Evolutionary conservation across 352 stramenopile species (phyloP), one percentile per base, ranked within the genome.

Genomic region (Lagenidium giganteum): DNA sequence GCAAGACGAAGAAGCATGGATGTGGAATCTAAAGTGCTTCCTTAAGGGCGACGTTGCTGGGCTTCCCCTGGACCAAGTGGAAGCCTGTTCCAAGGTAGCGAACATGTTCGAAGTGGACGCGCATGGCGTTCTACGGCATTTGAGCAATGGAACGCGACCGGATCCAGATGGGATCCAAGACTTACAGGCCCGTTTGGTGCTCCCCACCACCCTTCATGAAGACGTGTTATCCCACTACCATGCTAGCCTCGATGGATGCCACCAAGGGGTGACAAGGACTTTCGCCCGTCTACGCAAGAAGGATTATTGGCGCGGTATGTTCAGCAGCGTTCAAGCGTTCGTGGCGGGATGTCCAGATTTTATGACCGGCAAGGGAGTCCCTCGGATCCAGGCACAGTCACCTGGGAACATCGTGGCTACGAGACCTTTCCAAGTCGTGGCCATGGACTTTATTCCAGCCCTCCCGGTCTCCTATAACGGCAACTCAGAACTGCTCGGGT

Each of bases 181-280:
- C n/a, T n/a, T n/a, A n/a, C n/a, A n/a, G n/a, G n/a, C n/a, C n/a
- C n/a, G n/a, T n/a, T n/a, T n/a, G n/a, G 51, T 60, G 13, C 9
- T 54, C 1, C 43, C 44, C 0, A 50, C 36, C 2, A 60, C 51
- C 6, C 30, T 60, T 9, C 9, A 31, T 12, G 5, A 24, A 13
- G 51, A 60, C 13, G 21, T 60, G 8, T 26, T 60, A 1, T 38
- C 48, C 13, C 47, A 62, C 18, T 62, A 56, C n/a, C 53, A 62
- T 16, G 7, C 14, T 4, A 65, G 49, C 25, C 41, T 64, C 1
- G 22, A 29, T 3, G 49, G 56, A 4, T 49, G 45, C 4, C 49
- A 65, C 18, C 56, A 65, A 36, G 50, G 56, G 0, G 32, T 65
- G 3, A 40, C 2, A 8, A 16, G 45, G 0, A 56, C 44, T 9